Percentiles rank a stretch among this genome's conserved stretches.
These are phyloP conservation scores for Chalciporus chontae DNA, from an alignment of 768 basidiomycete genomes.

Conservation along the genomic window DNA sequence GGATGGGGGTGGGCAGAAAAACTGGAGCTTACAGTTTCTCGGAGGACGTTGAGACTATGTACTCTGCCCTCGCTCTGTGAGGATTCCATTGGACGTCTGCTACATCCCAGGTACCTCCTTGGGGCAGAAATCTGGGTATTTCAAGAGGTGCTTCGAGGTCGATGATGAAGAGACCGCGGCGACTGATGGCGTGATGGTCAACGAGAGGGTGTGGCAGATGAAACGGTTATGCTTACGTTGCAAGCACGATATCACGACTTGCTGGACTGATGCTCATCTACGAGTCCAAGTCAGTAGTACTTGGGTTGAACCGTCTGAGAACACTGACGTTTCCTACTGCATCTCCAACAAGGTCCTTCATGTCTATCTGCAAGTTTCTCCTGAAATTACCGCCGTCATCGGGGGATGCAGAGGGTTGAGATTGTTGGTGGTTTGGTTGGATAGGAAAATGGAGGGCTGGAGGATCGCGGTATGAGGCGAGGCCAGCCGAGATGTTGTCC, in stretches of 20 bases:
- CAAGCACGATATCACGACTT: constrained; percentile 85
- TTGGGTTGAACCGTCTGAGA: not conserved
- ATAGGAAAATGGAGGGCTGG: constrained; percentile 19
- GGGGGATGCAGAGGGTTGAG: constrained; percentile 26
- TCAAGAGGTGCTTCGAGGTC: constrained; percentile 86
- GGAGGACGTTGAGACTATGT: constrained; percentile 84
- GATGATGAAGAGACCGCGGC: constrained; percentile 91
- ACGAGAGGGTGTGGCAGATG: not conserved
- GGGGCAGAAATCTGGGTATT: constrained; percentile 90
- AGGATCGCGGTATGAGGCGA: constrained; percentile 31
- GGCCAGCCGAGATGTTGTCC: constrained; percentile 16
- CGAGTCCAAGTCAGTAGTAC: constrained; percentile 1
- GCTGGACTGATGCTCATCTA: constrained; percentile 92
- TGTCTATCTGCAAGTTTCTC: constrained; percentile 66
- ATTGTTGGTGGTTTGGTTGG: constrained; percentile 10
- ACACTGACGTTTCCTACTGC: constrained; percentile 76
- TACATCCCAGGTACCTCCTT: constrained; percentile 96
- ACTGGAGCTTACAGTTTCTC: constrained; percentile 70
- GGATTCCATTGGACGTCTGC: constrained; percentile 94
- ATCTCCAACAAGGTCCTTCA: constrained; percentile 76
- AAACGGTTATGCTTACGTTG: constrained; percentile 53
- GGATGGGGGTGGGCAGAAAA: not conserved
- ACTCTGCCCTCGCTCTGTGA: constrained; percentile 68
- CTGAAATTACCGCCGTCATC: constrained; percentile 62
- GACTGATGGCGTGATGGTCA: constrained; percentile 34